A percentile compares a stretch with the other conserved stretches of the same genome.
Evolutionary conservation across 2,329 filamentous ascomycete genomes (phyloP).

Genomic region (Plectosphaerella plurivora): DNA sequence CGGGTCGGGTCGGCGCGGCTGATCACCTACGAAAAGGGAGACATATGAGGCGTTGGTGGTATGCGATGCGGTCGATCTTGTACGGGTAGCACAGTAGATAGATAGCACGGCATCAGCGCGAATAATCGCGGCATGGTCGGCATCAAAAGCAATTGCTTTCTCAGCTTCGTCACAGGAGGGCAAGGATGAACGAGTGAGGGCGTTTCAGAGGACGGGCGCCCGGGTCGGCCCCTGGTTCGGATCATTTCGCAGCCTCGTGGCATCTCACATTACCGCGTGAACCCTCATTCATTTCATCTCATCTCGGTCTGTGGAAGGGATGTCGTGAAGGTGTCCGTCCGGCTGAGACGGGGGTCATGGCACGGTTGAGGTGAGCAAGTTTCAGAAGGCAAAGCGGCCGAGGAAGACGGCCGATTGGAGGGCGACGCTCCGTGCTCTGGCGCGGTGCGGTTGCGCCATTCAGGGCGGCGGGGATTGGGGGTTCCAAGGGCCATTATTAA

Average conservation of each 20-base stretch:
- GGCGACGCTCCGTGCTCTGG: background rate
- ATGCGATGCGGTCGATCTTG: no score
- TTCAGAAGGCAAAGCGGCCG: conserved; percentile 10
- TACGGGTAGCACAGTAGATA: background rate
- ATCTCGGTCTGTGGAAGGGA: conserved; percentile 5
- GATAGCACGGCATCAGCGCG: background rate
- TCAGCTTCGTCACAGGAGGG: background rate
- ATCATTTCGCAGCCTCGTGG: background rate
- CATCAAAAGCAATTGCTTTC: background rate
- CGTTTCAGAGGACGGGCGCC: background rate
- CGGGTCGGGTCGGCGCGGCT: no score
- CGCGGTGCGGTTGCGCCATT: conserved; percentile 7
- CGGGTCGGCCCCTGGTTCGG: conserved; percentile 1
- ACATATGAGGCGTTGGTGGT: no score
- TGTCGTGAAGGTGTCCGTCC: conserved; percentile 5
- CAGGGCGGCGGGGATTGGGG: background rate
- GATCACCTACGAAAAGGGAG: no score
- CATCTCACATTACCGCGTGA: background rate
- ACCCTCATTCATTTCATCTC: background rate
- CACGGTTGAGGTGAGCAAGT: conserved; percentile 9
- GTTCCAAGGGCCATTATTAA: conserved; percentile 3
- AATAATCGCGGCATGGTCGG: background rate
- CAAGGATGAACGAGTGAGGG: background rate
- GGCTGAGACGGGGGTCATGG: background rate
- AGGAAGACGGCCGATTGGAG: conserved; percentile 4